Evolutionary conservation across 2,329 filamentous ascomycete genomes (phyloP).

Genomic region (Emergomyces pasteurianus): DNA sequence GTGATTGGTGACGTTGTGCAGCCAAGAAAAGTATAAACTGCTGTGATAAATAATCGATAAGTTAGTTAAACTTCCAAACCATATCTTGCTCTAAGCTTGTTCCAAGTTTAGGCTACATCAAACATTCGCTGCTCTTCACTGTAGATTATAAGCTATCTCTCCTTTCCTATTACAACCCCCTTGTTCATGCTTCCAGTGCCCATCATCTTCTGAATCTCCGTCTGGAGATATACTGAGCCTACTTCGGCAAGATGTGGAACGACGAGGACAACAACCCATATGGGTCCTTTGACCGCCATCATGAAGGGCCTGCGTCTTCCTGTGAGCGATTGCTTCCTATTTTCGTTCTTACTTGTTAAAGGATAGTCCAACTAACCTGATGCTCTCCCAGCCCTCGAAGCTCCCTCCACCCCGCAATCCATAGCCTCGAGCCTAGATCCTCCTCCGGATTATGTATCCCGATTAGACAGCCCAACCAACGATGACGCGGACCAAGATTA

Average conservation of each 20-base stretch:
- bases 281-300: conserved; percentile 80
- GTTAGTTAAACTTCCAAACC: not conserved
- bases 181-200: not conserved
- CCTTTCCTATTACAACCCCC: not conserved
- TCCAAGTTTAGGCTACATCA: not conserved
- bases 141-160: not conserved
- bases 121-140: not conserved
- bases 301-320: conserved; percentile 38
- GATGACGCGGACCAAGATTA: conserved; percentile 40
- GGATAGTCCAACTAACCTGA: not conserved
- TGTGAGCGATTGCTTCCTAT: conserved; percentile 35
- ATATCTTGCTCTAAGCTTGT: not conserved
- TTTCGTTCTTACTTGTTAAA: not conserved
- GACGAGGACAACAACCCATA: conserved; percentile 99
- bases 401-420: conserved; percentile 53
- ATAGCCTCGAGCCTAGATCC: conserved; percentile 59
- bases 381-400: conserved; percentile 43
- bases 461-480: conserved; percentile 44
- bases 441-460: conserved; percentile 45
- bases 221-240: not conserved
- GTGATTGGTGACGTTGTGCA: not conserved
- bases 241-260: conserved; percentile 68
- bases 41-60: too few species aligned
- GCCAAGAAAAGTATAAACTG: not conserved
- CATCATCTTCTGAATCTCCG: not conserved